These are phyloP conservation scores for Tetradesmus obliquus DNA, from an alignment of 139 green algal species.

Conservation along the genomic window DNA sequence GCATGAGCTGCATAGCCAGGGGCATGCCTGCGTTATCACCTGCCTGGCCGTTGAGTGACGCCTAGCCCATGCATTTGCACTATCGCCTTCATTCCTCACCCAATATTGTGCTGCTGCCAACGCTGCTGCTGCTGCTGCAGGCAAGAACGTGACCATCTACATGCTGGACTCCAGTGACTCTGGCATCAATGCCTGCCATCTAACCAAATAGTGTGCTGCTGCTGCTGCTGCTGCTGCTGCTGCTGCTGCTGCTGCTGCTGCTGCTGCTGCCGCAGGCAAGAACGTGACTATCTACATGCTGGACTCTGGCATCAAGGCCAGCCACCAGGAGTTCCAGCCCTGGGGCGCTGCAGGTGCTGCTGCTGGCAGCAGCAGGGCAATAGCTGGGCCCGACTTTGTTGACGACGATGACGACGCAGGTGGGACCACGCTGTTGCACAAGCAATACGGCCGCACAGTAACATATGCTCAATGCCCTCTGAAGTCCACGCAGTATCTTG, in stretches of 20 bases:
- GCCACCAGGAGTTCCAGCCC: constrained; percentile 74
- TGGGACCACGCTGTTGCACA: not conserved
- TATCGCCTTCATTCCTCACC: no score
- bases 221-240: not conserved
- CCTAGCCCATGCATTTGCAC: no score
- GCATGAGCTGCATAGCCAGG: no score
- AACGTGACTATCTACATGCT: constrained; percentile 82
- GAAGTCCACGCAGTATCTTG: no score
- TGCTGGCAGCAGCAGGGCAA: constrained; percentile 14
- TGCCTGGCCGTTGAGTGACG: no score
- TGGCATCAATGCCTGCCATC: constrained; percentile 64
- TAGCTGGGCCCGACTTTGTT: constrained; percentile 22
- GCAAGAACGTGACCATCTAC: constrained; percentile 78
- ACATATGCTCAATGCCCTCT: no score
- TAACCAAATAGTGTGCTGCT: no score
- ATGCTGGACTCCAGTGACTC: constrained; percentile 78
- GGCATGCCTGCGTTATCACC: no score
- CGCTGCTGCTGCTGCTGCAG: constrained; percentile 28
- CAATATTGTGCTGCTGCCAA: not conserved
- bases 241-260: not conserved
- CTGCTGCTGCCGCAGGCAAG: constrained; percentile 45
- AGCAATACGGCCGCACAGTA: no score
- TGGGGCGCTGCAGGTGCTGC: constrained; percentile 7
- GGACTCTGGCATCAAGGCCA: constrained; percentile 70
- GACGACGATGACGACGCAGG: constrained; percentile 5